Evolutionary conservation across 306 rosid genomes (phyloP).

Genomic region (Cicer cuneatum): DNA sequence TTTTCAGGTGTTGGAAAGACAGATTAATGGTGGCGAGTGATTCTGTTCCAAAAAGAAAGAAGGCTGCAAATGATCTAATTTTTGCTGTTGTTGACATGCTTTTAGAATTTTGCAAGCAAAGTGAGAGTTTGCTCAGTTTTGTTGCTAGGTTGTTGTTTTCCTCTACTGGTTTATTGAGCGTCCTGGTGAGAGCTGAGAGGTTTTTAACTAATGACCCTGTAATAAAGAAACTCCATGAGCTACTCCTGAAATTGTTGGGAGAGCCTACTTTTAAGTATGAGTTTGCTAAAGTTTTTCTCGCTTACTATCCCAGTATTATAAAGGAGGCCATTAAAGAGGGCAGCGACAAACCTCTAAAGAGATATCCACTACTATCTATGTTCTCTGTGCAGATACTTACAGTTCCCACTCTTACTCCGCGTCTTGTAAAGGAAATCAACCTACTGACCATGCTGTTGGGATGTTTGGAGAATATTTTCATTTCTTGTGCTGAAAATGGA

Average conservation of each 20-base stretch:
- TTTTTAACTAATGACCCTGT: conserved; percentile 60
- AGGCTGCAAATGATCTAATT: conserved; percentile 75
- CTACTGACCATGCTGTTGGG: conserved; percentile 76
- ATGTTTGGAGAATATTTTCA: conserved; percentile 76
- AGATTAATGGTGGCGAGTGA: conserved; percentile 58
- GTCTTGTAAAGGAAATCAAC: conserved; percentile 90
- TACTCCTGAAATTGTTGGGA: conserved; percentile 84
- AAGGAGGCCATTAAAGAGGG: conserved; percentile 63
- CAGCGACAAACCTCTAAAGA: conserved; percentile 54
- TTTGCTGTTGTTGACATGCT: conserved; percentile 84
- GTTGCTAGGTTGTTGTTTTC: conserved; percentile 67
- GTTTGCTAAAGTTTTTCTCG: conserved; percentile 84
- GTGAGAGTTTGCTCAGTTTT: conserved; percentile 96
- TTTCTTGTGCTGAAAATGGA: conserved; percentile 76
- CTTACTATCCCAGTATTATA: conserved; percentile 85
- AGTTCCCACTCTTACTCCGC: conserved; percentile 89
- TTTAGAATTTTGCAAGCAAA: conserved; percentile 78
- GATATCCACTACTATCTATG: conserved; percentile 63
- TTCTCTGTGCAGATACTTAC: conserved; percentile 98
- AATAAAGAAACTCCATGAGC: conserved; percentile 78
- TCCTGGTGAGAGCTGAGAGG: conserved; percentile 81
- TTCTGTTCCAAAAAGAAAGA: conserved; percentile 51
- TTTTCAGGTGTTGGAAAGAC: conserved; percentile 69
- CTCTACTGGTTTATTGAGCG: conserved; percentile 60
- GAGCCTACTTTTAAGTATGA: conserved; percentile 89